Conservation (phyloP, 2,329 filamentous ascomycete genomes). For the Curvularia verruculosa region DNA sequence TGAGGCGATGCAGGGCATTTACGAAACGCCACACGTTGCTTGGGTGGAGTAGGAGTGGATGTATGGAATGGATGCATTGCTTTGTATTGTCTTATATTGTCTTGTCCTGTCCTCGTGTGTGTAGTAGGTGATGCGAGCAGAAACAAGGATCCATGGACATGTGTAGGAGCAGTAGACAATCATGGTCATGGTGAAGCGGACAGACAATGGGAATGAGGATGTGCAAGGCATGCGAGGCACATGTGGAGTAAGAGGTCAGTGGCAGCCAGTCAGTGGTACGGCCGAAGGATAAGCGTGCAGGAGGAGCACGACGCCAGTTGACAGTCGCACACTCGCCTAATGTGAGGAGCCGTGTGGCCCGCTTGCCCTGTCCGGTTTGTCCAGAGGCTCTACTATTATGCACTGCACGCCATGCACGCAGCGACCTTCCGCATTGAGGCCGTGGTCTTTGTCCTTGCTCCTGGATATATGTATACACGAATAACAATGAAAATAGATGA, state of each 20-base stretch:
- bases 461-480: no score
- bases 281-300: conserved; percentile 13
- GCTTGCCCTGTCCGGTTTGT: conserved; percentile 32
- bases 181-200: no score
- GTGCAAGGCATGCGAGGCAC: background rate
- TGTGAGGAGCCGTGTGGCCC: conserved; percentile 13
- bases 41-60: conserved; percentile 1
- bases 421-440: conserved; percentile 26
- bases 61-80: no score
- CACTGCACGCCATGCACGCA: conserved; percentile 16
- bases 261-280: background rate
- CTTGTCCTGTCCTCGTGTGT: no score
- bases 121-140: no score
- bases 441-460: conserved; percentile 13
- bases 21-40: conserved; percentile 28
- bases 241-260: conserved; percentile 5
- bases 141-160: background rate
- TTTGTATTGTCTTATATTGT: no score
- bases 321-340: conserved; percentile 14
- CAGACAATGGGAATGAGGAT: background rate
- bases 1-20: conserved; percentile 8
- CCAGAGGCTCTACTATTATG: conserved; percentile 14
- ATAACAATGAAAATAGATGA: background rate
- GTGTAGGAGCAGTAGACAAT: no score
- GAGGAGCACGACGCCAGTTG: conserved; percentile 9